Evolutionary conservation across 2,329 filamentous ascomycete species (phyloP).

Genomic region (Thelonectria blattea): DNA sequence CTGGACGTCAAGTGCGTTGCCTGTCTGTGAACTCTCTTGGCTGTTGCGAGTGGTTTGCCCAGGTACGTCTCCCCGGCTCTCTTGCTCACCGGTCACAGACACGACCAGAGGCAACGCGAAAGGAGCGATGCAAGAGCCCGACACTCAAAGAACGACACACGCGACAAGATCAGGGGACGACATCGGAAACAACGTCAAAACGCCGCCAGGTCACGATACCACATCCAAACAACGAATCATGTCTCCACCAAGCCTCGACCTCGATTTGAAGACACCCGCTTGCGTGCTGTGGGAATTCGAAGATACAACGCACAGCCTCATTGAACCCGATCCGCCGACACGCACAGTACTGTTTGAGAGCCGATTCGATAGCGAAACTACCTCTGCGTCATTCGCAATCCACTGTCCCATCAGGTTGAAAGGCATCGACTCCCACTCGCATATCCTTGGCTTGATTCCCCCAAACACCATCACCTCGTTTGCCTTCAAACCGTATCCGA

Average conservation of each 20-base stretch:
- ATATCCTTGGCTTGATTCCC: conserved; percentile 2
- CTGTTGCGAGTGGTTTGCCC: background rate
- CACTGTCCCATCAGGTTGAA: conserved; percentile 13
- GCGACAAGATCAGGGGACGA: too few relatives aligned
- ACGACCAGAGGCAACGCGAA: too few relatives aligned
- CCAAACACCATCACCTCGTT: conserved; percentile 10
- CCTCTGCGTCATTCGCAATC: conserved; percentile 2
- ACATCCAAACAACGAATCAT: background rate
- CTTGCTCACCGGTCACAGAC: conserved; percentile 6
- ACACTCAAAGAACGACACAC: too few relatives aligned
- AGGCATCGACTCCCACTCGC: conserved; percentile 9
- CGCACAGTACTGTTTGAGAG: conserved; percentile 2
- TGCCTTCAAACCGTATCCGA: conserved; percentile 5
- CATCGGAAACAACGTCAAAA: too few relatives aligned
- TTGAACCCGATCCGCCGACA: conserved; percentile 12
- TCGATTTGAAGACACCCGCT: conserved; percentile 8
- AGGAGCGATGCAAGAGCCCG: too few relatives aligned
- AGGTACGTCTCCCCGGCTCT: background rate
- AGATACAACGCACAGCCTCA: conserved; percentile 2
- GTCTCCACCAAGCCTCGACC: conserved; percentile 7
- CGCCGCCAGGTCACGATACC: too few relatives aligned
- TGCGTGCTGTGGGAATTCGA: conserved; percentile 12
- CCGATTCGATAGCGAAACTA: conserved; percentile 8
- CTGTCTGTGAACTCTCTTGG: conserved; percentile 9
- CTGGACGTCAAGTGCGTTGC: conserved; percentile 10